These are phyloP conservation scores for Cubamyces lactineus DNA, from an alignment of 768 basidiomycete species.

Conservation along the genomic window DNA sequence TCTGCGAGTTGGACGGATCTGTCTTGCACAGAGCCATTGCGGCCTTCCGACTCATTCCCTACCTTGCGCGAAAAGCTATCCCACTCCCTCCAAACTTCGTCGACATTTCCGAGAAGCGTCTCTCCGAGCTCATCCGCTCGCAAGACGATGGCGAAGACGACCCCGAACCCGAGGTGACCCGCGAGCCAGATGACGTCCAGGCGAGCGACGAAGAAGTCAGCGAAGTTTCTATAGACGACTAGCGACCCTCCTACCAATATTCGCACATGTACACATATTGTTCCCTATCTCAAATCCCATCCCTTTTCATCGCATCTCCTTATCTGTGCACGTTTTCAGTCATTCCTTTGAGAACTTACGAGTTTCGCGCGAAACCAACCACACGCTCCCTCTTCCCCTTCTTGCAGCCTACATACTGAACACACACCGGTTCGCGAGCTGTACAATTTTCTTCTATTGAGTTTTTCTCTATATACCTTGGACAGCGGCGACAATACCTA, in stretches of 20 bases:
- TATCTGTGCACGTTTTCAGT: too few relatives aligned
- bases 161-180: background rate
- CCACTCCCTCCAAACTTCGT: background rate
- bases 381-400: background rate
- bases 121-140: background rate
- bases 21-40: slow-evolving; percentile 19
- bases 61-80: slow-evolving; percentile 9
- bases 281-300: too few relatives aligned
- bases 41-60: slow-evolving; percentile 30
- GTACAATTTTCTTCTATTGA: background rate
- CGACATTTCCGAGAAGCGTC: background rate
- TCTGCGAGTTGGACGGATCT: too few relatives aligned
- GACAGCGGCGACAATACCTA: too few relatives aligned
- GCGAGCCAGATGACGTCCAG: background rate
- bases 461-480: background rate
- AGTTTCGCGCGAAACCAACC: background rate
- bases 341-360: too few relatives aligned
- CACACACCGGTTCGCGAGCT: background rate
- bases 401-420: background rate
- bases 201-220: background rate
- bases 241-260: background rate
- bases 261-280: background rate
- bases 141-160: slow-evolving; percentile 9
- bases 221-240: background rate
- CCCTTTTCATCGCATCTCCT: too few relatives aligned